Evolutionary conservation across 768 basidiomycete genomes (phyloP).

Genomic region (Auricularia heimuer): DNA sequence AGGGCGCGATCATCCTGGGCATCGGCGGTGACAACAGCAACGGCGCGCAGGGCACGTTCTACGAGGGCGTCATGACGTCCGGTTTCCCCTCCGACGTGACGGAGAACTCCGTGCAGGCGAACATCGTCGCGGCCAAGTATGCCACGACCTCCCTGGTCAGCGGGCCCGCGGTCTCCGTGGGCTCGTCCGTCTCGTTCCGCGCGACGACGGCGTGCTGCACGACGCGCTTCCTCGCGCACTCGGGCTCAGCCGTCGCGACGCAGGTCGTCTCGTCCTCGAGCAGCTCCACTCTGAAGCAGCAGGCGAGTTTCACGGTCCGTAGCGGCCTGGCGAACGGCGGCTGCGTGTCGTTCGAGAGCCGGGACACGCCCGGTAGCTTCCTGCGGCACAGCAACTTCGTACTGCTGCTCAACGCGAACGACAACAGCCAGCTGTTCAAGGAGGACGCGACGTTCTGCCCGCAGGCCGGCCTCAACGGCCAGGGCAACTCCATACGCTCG

Average conservation of each 20-base stretch:
- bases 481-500: conserved; percentile 1
- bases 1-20: conserved; percentile 4
- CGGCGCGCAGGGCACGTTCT: not conserved
- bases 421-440: not conserved
- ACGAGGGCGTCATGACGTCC: not conserved
- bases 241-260: not conserved
- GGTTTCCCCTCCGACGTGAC: not conserved
- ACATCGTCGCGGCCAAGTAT: conserved; percentile 1
- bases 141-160: not conserved
- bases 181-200: not conserved
- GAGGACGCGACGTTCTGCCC: conserved; percentile 4
- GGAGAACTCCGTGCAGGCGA: conserved; percentile 1
- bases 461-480: not conserved
- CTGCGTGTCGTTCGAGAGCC: conserved; percentile 1
- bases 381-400: not conserved
- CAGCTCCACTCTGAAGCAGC: not conserved
- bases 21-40: conserved; percentile 11
- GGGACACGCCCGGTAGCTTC: conserved; percentile 2
- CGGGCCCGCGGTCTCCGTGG: not conserved
- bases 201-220: not conserved
- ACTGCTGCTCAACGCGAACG: conserved; percentile 1
- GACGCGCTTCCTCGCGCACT: conserved; percentile 1
- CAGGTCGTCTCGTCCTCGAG: not conserved
- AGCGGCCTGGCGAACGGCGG: not conserved
- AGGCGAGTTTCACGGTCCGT: not conserved